phyloP scores from a whole-genome alignment of 176 grass and related monocot genomes.

The Cymbopogon citratus region DNA sequence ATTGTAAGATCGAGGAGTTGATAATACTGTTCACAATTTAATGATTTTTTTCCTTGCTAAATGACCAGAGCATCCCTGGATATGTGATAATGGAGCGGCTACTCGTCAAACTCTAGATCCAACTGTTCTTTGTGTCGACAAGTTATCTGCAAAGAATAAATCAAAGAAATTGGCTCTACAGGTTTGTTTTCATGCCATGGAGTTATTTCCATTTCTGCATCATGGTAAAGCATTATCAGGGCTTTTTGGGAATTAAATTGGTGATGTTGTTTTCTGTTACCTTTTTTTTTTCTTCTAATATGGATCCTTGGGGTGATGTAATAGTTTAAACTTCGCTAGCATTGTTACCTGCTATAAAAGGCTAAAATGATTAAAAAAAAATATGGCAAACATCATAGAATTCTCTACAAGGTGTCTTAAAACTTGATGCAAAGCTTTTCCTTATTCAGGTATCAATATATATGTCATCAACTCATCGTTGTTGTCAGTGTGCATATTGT shows the following conservation, averaged over 20 bases:
- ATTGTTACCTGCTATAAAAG: not conserved
- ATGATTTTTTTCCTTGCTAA: not conserved
- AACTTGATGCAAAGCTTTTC: not conserved
- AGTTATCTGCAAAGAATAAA: slow-evolving; percentile 57
- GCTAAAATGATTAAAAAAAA: not conserved
- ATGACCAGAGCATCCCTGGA: slow-evolving; percentile 59
- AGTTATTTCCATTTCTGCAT: not conserved
- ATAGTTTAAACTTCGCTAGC: not conserved
- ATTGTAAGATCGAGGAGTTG: not conserved
- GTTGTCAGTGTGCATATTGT: not conserved
- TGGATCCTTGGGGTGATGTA: not conserved
- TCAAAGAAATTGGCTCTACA: slow-evolving; percentile 60
- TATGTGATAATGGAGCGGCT: slow-evolving; percentile 48
- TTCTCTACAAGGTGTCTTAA: not conserved
- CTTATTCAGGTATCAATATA: not conserved
- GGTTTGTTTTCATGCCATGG: slow-evolving; percentile 22
- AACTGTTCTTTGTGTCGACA: slow-evolving; percentile 38
- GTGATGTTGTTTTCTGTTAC: not conserved
- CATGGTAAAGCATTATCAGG: not conserved
- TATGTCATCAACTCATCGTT: not conserved
- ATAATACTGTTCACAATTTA: slow-evolving; percentile 6
- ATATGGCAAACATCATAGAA: not conserved
- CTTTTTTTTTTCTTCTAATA: not conserved
- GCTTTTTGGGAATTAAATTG: not conserved
- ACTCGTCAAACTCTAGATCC: slow-evolving; percentile 41